Base-by-base conservation (phyloP, 2,329 filamentous ascomycete species). In the Aspergillus quadricinctus region DNA sequence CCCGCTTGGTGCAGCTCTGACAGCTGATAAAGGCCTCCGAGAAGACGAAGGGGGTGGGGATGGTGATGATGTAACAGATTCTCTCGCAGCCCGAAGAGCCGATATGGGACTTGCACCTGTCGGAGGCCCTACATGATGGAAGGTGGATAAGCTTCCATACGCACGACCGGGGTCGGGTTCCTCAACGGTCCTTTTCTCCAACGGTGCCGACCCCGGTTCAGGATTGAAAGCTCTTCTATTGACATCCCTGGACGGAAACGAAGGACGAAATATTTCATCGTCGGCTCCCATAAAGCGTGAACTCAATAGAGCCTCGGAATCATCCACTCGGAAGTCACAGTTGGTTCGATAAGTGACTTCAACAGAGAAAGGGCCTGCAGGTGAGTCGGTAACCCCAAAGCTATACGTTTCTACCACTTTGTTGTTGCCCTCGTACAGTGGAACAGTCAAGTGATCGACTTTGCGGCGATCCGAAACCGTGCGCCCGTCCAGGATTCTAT, bases 281-380 rank as follows among this genome's bases (percentile, higher is more conserved):
- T 96, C 92, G 40, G 91, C 83, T 14, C 90, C 92, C 83, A 96
- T 92, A 69, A 97, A 96, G 31, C 91, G 88, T 14, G 93, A 97
- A 75, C 92, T 96, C 46, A 97, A 76, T 8, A 97, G 77, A 4
- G 92, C 88, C 74, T 97, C 94, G 0, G 92, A 89, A 72, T 97
- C 91, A 66, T 96, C 93, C 41, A 97, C 86, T 48, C 89, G 86
- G 72, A 99, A 97, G 66, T 88, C 91, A 77, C 90, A 96, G 68
- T 94, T 91, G 56, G 86, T 89, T 60, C 94, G 88, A 74, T 96
- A 96, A 10, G 87, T 86, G 29, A 96, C 90, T 40, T 88, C 85
- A 52, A 93, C 87, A 55, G 86, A 88, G 65, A 99, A 84, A 4
- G 89, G 86, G 27, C 94, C 94, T 28, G 91, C 88, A 10, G 92